Percentiles rank a stretch among this genome's conserved stretches.
These are phyloP conservation scores for Aspergillus biplanus DNA, from an alignment of 495 filamentous ascomycete species.

Conservation along the genomic window DNA sequence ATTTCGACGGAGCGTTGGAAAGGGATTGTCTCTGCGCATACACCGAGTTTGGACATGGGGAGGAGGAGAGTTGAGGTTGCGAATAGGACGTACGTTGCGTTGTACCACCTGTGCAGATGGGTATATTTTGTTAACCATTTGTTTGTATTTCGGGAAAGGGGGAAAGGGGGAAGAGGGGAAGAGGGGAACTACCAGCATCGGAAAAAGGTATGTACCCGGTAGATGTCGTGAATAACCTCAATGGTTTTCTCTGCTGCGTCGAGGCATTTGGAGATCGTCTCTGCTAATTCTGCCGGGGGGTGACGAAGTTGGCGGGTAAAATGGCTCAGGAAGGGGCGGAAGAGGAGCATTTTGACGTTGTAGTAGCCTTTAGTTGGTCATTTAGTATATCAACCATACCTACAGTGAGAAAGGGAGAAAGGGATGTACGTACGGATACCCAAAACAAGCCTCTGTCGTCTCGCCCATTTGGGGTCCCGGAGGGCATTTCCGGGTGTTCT, in stretches of 20 bases:
- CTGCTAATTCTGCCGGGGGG: constrained; percentile 35
- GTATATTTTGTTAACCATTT: not conserved
- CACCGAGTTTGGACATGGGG: constrained; percentile 41
- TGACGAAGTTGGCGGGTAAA: constrained; percentile 41
- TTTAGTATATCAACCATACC: not conserved
- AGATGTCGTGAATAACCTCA: constrained; percentile 46
- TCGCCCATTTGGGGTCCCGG: constrained; percentile 46
- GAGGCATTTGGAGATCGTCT: constrained; percentile 41
- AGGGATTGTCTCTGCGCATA: constrained; percentile 36
- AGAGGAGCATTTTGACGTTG: constrained; percentile 47
- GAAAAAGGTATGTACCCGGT: constrained; percentile 46
- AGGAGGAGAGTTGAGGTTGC: constrained; percentile 47
- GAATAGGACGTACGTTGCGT: constrained; percentile 50
- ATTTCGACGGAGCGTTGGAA: constrained; percentile 41
- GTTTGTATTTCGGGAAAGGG: not conserved
- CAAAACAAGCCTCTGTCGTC: constrained; percentile 41
- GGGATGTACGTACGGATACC: constrained; percentile 36
- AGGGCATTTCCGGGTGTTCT: constrained; percentile 30
- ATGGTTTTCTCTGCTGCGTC: constrained; percentile 45
- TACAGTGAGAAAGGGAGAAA: not conserved
- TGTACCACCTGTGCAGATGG: constrained; percentile 42
- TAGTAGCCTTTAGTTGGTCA: constrained; percentile 35
- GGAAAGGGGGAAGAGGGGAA: not conserved
- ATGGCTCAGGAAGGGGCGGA: constrained; percentile 44
- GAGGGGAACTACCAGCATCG: constrained; percentile 40